Evolutionary conservation across 768 basidiomycete species (phyloP), one percentile per base, ranked within the genome.

Genomic region (Cubamyces lactineus): DNA sequence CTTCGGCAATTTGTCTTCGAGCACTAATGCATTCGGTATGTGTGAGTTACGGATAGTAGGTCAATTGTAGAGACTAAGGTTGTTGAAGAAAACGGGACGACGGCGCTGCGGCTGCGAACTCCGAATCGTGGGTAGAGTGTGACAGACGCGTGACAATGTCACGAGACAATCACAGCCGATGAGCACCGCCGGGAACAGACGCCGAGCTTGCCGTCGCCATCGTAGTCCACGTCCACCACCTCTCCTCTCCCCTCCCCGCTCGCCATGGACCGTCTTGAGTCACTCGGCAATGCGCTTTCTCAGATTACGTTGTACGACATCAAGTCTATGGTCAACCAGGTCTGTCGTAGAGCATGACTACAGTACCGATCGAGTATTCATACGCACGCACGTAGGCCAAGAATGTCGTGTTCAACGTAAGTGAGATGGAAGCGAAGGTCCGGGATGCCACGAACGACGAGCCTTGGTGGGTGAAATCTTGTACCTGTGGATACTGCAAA

Each of bases 401-500:
- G 80, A 97, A 97, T 75, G 87, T 94, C 63, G 96, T 98, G 19
- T 83, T 99, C 68, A 98, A 98, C 77, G 82, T 98, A 62, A 93
- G 89, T 68, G 96, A 98, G 78, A 96, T 92, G 86, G 96, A 99
- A 75, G 91, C 91, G 8, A 98, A 97, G 77, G 96, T 98, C 17
- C 82, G 86, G 65, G 96, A 98, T 63, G 97, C 96, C 1, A 99
- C 97, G 0, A 98, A 98, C 62, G 95, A 98, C 69, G 97, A 99
- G 65, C 89, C 97, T 59, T 99, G 97, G 96, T 97, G 72, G 67
- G 67, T 61, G 12, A 19, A 1, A 11, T 3, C 17, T 12, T 26
- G 24, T 34, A 19, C 2, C 4, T 19, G 30, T 26, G 23, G 28
- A 17, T 7, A 19, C 21, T 1, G n/a, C 24, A 23, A 43, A 5